phyloP scores from a whole-genome alignment of 202 grass and related monocot genomes.

The Brachypodium distachyon region DNA sequence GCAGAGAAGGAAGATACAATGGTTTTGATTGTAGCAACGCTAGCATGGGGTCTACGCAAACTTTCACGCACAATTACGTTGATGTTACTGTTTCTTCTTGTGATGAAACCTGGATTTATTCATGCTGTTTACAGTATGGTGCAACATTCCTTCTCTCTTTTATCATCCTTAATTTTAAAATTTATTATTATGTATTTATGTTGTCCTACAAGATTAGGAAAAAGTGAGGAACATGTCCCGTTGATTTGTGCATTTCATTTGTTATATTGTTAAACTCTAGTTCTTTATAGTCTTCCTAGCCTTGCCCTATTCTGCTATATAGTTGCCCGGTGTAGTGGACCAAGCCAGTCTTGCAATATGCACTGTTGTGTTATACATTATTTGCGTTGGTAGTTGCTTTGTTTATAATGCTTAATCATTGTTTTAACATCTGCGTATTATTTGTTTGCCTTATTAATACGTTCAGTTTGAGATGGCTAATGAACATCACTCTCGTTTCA shows the following conservation, averaged over 20 bases:
- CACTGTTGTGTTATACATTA: neutral
- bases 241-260: slow-evolving; percentile 2
- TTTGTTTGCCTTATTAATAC: no score
- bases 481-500: no score
- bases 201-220: neutral
- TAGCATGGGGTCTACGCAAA: slow-evolving; percentile 93
- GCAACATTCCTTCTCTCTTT: slow-evolving; percentile 56
- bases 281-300: no score
- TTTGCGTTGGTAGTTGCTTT: slow-evolving; percentile 2
- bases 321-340: neutral
- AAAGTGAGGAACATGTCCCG: neutral
- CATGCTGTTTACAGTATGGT: slow-evolving; percentile 96
- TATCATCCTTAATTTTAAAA: slow-evolving; percentile 18
- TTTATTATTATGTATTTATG: neutral
- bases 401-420: neutral
- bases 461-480: no score
- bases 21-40: slow-evolving; percentile 83
- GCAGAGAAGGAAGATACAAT: slow-evolving; percentile 81
- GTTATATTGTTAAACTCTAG: neutral
- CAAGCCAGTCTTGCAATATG: neutral
- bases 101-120: slow-evolving; percentile 93
- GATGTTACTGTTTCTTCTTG: slow-evolving; percentile 88
- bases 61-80: slow-evolving; percentile 88
- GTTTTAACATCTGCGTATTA: neutral
- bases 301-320: neutral